These are phyloP conservation scores for Volvariella surrecta DNA, from an alignment of 1,284 basidiomycete genomes.

Conservation along the genomic window DNA sequence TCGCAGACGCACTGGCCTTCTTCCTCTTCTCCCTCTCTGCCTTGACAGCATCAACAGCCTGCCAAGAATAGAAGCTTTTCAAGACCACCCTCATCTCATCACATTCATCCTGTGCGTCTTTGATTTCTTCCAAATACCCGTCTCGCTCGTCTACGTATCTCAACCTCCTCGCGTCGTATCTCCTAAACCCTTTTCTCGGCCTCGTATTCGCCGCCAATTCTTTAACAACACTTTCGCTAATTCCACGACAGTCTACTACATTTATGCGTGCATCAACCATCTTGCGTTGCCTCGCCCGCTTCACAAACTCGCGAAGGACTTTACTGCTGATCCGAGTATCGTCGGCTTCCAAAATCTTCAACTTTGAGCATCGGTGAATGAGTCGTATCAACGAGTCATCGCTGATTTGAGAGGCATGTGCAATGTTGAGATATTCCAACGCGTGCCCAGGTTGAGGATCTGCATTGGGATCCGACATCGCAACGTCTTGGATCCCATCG, in stretches of 20 bases:
- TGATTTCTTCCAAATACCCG: slow-evolving; percentile 42
- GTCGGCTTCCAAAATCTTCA: slow-evolving; percentile 69
- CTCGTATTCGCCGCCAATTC: slow-evolving; percentile 49
- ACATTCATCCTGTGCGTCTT: slow-evolving; percentile 64
- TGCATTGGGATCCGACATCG: neutral
- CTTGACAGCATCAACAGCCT: slow-evolving; percentile 67
- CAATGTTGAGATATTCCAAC: slow-evolving; percentile 70
- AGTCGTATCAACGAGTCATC: slow-evolving; percentile 59
- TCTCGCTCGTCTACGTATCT: slow-evolving; percentile 62
- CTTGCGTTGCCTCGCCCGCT: slow-evolving; percentile 39
- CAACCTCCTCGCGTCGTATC: slow-evolving; percentile 58
- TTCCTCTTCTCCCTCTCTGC: slow-evolving; percentile 53
- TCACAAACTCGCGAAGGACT: slow-evolving; percentile 65
- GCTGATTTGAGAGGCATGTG: slow-evolving; percentile 55
- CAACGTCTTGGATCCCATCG: slow-evolving; percentile 4
- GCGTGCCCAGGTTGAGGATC: slow-evolving; percentile 43
- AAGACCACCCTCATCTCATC: slow-evolving; percentile 63
- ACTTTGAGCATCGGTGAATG: slow-evolving; percentile 51
- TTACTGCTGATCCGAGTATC: slow-evolving; percentile 62
- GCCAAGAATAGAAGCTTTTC: slow-evolving; percentile 85
- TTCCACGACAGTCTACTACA: slow-evolving; percentile 69
- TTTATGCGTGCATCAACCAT: slow-evolving; percentile 46
- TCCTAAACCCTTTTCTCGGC: slow-evolving; percentile 64
- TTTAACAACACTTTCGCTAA: slow-evolving; percentile 54
- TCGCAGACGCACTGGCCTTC: slow-evolving; percentile 21